A percentile compares a stretch with the other conserved stretches of the same genome.
These are phyloP conservation scores for Sporothrix mexicana DNA, from an alignment of 2,329 filamentous ascomycete genomes.

Conservation along the genomic window DNA sequence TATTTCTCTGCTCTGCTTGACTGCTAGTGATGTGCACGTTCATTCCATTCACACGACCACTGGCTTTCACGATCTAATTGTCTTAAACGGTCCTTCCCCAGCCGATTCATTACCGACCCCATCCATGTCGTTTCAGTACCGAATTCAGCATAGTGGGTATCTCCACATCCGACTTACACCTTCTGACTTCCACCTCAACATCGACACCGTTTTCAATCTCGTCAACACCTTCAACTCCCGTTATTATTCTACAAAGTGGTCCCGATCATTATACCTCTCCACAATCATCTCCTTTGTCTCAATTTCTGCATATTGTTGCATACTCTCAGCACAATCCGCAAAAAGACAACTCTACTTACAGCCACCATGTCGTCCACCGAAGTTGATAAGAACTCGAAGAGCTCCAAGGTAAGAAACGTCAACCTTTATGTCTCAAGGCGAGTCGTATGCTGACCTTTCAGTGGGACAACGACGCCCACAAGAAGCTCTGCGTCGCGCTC, in stretches of 20 bases:
- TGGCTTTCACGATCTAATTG: not conserved
- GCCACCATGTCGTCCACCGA: slow-evolving; percentile 11
- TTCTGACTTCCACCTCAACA: not conserved
- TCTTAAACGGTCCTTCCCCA: not conserved
- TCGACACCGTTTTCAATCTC: not conserved
- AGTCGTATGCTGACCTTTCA: not conserved
- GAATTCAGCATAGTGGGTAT: not conserved
- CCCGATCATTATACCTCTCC: no score
- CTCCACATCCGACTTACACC: slow-evolving; percentile 2
- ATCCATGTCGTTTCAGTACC: not conserved
- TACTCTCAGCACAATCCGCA: no score
- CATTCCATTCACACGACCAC: not conserved
- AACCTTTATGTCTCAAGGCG: no score
- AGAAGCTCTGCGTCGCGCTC: slow-evolving; percentile 38
- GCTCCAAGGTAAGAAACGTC: slow-evolving; percentile 25
- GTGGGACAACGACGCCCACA: slow-evolving; percentile 41
- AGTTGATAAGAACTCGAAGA: slow-evolving; percentile 22
- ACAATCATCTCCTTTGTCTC: no score
- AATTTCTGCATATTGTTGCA: no score
- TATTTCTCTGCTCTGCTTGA: not conserved
- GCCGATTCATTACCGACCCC: not conserved
- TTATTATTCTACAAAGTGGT: no score
- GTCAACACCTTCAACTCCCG: not conserved
- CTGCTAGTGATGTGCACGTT: not conserved
- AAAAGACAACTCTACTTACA: not conserved